Conservation (phyloP, 305 asterid species). For the Lippia alba region DNA sequence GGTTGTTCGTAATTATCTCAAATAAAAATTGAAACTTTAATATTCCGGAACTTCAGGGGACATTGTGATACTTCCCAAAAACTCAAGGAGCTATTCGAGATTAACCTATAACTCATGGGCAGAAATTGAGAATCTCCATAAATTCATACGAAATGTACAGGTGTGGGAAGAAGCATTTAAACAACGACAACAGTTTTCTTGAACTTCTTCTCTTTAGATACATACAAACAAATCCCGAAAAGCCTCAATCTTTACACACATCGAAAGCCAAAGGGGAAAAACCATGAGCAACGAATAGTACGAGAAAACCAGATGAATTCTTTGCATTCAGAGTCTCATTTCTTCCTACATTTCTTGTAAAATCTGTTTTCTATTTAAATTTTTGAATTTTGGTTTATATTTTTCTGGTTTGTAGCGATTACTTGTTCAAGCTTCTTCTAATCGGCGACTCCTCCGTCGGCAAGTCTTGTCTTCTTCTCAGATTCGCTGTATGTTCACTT, state of each 20-base stretch:
- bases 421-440: slow-evolving; percentile 83
- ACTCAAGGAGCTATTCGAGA: background rate
- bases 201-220: background rate
- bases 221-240: background rate
- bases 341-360: background rate
- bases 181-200: background rate
- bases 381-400: background rate
- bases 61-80: slow-evolving; percentile 8
- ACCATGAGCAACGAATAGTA: slow-evolving; percentile 42
- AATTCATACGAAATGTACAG: background rate
- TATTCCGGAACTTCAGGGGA: background rate
- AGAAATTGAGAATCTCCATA: background rate
- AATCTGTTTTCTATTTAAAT: background rate
- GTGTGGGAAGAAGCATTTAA: slow-evolving; percentile 5
- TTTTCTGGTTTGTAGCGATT: slow-evolving; percentile 55
- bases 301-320: slow-evolving; percentile 19
- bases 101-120: background rate
- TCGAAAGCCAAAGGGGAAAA: background rate
- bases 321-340: no score
- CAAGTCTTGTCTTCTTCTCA: slow-evolving; percentile 84
- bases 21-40: no score
- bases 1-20: no score
- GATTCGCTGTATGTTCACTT: slow-evolving; percentile 73
- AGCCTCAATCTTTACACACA: background rate
- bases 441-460: slow-evolving; percentile 92